A percentile compares a stretch with the other conserved stretches of the same genome.
Evolutionary conservation across 164 flowering plant genomes (phyloP).

Genomic region (Euptelea pleiosperma): DNA sequence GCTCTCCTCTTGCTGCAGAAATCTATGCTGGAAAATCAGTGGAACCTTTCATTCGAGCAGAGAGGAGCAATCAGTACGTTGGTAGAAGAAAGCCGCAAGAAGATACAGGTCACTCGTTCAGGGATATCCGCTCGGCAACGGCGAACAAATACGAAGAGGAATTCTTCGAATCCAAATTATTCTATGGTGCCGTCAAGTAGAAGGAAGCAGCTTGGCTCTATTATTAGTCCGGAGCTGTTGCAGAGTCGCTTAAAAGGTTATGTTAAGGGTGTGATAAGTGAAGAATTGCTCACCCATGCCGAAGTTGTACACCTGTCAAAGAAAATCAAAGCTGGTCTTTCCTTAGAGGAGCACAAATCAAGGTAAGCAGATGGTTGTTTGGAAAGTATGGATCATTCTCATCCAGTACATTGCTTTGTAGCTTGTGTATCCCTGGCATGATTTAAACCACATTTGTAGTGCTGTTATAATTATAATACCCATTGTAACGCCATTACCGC

Average conservation of each 20-base stretch:
- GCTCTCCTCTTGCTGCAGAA: constrained; percentile 82
- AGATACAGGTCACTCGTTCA: constrained; percentile 50
- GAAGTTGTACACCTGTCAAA: constrained; percentile 74
- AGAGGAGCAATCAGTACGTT: constrained; percentile 17
- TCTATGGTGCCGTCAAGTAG: constrained; percentile 11
- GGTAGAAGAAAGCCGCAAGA: constrained; percentile 25
- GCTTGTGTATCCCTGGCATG: neutral
- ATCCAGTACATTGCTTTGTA: neutral
- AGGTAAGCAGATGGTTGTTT: constrained; percentile 34
- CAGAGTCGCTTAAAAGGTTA: constrained; percentile 60
- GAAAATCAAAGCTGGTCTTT: constrained; percentile 68
- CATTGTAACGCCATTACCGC: no score
- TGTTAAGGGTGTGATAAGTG: constrained; percentile 64
- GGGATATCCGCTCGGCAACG: constrained; percentile 84
- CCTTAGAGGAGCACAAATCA: constrained; percentile 62
- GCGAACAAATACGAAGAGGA: constrained; percentile 47
- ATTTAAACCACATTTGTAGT: neutral
- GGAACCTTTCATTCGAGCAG: constrained; percentile 66
- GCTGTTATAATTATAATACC: no score
- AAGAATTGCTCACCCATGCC: constrained; percentile 66
- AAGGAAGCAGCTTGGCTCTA: constrained; percentile 33
- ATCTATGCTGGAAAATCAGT: constrained; percentile 88
- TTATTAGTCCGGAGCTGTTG: constrained; percentile 55
- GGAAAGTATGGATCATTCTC: neutral
- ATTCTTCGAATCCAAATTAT: constrained; percentile 19